Evolutionary conservation across 2,329 filamentous ascomycete genomes (phyloP), one percentile per base, ranked within the genome.

Genomic region (Magnaporthiopsis rhizophila): DNA sequence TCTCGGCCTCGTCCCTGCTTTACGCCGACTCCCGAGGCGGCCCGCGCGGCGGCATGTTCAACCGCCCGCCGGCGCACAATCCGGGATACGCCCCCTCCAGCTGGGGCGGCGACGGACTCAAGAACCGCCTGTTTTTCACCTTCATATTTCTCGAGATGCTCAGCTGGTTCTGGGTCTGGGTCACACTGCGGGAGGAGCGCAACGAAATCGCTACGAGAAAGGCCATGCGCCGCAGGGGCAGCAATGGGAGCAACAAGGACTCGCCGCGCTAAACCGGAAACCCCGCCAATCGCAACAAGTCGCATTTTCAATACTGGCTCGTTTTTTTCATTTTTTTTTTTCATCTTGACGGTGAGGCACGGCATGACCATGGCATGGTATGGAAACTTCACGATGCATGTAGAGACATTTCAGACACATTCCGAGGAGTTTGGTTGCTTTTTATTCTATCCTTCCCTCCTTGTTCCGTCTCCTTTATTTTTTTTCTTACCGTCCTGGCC

Each of bases 111-210:
- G 88, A 92, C 67, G 83, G 85, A 30, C 76, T 97, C 70, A 92
- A 93, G 79, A 96, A 96, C 73, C 85, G 91, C 62, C 79, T 96
- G 57, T 86, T 96, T 57, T 96, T 97, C 73, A 87, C 89, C 0
- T 95, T 92, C 76, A 87, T 86, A 11, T 95, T 97, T 71, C 72
- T 96, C 72, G 93, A 97, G 79, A 85, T 91, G 74, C 81, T 91
- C 69, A 83, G 84, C 66, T 97, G 92, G 91, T 92, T 96, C 75
- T 97, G 92, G 92, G 86, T 86, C 30, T 91, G 87, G 81, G 81
- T 88, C 36, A 89, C 86, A 5, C 74, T 92, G 69, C 80, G 86
- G 63, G 89, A 92, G 71, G 89, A 92, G 78, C 72, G 77, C n/a
- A 68, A 70, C 5, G 76, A 74, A 26, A 71, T 84, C 3, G 65